These are phyloP conservation scores for Hysterium pulicare DNA, from an alignment of 2,329 filamentous ascomycete genomes.

Conservation along the genomic window DNA sequence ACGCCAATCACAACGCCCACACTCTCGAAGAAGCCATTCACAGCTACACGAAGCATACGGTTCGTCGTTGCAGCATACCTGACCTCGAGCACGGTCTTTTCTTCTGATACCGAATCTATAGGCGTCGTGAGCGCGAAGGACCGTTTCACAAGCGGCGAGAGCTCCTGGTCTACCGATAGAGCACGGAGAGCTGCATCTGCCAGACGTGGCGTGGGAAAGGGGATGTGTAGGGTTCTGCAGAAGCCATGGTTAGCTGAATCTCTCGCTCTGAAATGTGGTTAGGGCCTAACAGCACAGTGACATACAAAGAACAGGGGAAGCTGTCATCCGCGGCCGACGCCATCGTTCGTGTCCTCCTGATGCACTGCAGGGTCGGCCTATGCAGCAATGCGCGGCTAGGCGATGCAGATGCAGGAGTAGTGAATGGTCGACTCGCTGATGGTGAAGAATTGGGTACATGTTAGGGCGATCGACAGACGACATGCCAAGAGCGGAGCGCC, in stretches of 20 bases:
- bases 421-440: no score
- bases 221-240: conserved; percentile 67
- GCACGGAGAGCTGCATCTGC: conserved; percentile 72
- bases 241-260: neutral
- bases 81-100: conserved; percentile 60
- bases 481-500: no score
- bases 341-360: no score
- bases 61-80: conserved; percentile 88
- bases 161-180: conserved; percentile 80
- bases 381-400: no score
- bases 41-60: conserved; percentile 91
- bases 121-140: conserved; percentile 56
- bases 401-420: no score
- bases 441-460: no score
- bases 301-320: conserved; percentile 41
- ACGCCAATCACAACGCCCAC: conserved; percentile 79
- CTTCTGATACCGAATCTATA: conserved; percentile 19
- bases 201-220: conserved; percentile 76
- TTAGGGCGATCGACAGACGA: no score
- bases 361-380: no score
- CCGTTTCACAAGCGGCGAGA: conserved; percentile 78
- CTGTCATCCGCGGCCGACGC: conserved; percentile 9
- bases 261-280: no score
- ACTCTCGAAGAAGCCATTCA: conserved; percentile 95
- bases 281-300: neutral